These are phyloP conservation scores for Myxozyma nipponensis DNA, from an alignment of 805 yeast genomes.

Conservation along the genomic window DNA sequence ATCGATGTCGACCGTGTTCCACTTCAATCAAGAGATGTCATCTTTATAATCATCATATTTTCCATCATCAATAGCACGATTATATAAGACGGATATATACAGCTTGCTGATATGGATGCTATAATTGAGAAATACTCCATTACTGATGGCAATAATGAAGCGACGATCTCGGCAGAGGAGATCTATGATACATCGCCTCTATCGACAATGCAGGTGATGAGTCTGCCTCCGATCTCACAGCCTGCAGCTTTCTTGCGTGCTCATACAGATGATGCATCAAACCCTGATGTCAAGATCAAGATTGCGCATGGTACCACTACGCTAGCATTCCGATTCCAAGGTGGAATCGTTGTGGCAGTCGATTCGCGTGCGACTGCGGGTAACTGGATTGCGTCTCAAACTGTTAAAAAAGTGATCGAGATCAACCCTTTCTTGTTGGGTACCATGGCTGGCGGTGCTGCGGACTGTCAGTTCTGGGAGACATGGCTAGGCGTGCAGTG, in stretches of 20 bases:
- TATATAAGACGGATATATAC: too few relatives aligned
- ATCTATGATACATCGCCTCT: constrained; percentile 12
- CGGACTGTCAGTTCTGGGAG: constrained; percentile 99
- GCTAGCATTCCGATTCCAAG: constrained; percentile 90
- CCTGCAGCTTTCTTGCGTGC: constrained; percentile 93
- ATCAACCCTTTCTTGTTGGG: constrained; percentile 93
- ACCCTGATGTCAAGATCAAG: constrained; percentile 92
- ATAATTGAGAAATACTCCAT: constrained; percentile 32
- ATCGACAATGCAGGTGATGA: constrained; percentile 20
- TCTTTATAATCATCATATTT: too few relatives aligned
- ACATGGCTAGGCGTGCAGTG: constrained; percentile 98
- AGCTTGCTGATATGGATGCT: constrained; percentile 38
- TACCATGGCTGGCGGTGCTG: constrained; percentile 99
- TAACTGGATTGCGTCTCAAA: constrained; percentile 95
- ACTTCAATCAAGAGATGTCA: too few relatives aligned
- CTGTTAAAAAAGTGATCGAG: constrained; percentile 95
- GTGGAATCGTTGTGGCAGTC: constrained; percentile 91
- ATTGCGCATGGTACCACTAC: constrained; percentile 99
- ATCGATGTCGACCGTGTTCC: too few relatives aligned
- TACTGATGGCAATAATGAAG: constrained; percentile 16
- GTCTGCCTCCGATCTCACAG: constrained; percentile 39
- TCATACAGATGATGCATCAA: constrained; percentile 92
- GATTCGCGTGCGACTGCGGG: constrained; percentile 99
- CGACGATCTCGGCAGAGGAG: constrained; percentile 21
- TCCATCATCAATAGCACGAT: too few relatives aligned